These are phyloP conservation scores for Bocquillonia castaneifolia DNA, from an alignment of 441 rosid species.

Conservation along the genomic window DNA sequence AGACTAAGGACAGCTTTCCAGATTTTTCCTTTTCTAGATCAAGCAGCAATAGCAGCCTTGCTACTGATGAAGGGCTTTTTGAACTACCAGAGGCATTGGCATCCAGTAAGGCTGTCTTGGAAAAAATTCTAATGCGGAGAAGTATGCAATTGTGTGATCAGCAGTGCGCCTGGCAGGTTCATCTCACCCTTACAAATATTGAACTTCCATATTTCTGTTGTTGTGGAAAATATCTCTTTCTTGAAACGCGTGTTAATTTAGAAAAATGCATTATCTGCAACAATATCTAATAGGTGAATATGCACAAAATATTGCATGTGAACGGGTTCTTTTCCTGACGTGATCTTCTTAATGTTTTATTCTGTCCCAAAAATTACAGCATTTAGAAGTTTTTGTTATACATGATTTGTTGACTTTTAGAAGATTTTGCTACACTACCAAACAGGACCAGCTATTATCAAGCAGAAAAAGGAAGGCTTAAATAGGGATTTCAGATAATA, in stretches of 20 bases:
- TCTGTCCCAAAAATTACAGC: not conserved
- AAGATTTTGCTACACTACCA: not conserved
- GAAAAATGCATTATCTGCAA: not conserved
- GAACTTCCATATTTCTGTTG: conserved; percentile 14
- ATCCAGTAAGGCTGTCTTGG: conserved; percentile 45
- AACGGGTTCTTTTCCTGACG: not conserved
- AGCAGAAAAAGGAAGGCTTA: not conserved
- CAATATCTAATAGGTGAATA: not conserved
- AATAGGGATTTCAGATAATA: not conserved
- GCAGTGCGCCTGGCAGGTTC: conserved; percentile 80
- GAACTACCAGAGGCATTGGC: conserved; percentile 58
- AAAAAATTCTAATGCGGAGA: conserved; percentile 48
- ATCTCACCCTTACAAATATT: conserved; percentile 18
- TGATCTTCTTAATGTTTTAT: not conserved
- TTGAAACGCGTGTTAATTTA: not conserved
- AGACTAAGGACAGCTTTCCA: conserved; percentile 33
- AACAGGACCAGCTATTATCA: not conserved
- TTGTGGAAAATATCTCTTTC: not conserved
- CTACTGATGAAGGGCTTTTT: conserved; percentile 63
- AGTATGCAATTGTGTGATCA: conserved; percentile 62
- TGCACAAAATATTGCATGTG: not conserved
- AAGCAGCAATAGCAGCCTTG: conserved; percentile 51
- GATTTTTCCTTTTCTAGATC: conserved; percentile 53
- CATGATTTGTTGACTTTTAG: not conserved
- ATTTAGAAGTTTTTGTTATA: not conserved